A percentile compares a stretch with the other conserved stretches of the same genome.
Conservation (phyloP, 164 flowering plant species). For the Vitis rupestris region DNA sequence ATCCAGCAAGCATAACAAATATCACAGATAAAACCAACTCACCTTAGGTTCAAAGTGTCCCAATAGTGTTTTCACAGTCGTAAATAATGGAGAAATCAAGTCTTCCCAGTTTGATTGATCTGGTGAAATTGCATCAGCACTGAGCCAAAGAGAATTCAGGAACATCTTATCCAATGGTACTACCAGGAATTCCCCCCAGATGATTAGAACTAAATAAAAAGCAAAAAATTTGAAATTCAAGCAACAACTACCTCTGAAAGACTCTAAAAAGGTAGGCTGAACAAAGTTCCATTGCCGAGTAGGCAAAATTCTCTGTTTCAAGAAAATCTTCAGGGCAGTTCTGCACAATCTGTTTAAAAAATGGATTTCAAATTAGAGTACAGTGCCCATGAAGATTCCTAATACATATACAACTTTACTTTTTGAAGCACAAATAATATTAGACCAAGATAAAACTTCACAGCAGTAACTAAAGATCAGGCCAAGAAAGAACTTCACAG, state of each 20-base stretch:
- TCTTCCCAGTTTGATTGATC: slow-evolving; percentile 36
- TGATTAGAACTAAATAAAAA: not conserved
- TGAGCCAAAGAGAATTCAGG: slow-evolving; percentile 23
- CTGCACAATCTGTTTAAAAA: slow-evolving; percentile 65
- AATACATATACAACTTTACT: too few relatives aligned
- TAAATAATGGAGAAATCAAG: slow-evolving; percentile 41
- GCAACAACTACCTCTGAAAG: slow-evolving; percentile 43
- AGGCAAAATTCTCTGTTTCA: slow-evolving; percentile 51
- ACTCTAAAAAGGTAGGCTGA: slow-evolving; percentile 44
- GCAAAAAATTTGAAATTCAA: too few relatives aligned
- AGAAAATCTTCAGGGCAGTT: slow-evolving; percentile 65
- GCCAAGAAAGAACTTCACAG: too few relatives aligned
- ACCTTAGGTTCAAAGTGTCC: slow-evolving; percentile 55
- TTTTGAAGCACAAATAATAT: too few relatives aligned
- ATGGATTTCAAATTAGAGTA: not conserved
- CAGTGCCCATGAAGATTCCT: too few relatives aligned
- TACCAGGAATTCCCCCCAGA: not conserved
- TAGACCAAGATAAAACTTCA: too few relatives aligned
- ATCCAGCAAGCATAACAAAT: not conserved
- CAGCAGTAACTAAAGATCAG: too few relatives aligned
- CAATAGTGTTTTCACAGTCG: slow-evolving; percentile 47
- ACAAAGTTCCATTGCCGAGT: slow-evolving; percentile 61
- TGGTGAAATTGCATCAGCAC: slow-evolving; percentile 27
- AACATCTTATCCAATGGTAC: not conserved
- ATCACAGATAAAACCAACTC: not conserved